These are phyloP conservation scores for Xylaria hypoxylon DNA, from an alignment of 2,329 filamentous ascomycete genomes.

Conservation along the genomic window DNA sequence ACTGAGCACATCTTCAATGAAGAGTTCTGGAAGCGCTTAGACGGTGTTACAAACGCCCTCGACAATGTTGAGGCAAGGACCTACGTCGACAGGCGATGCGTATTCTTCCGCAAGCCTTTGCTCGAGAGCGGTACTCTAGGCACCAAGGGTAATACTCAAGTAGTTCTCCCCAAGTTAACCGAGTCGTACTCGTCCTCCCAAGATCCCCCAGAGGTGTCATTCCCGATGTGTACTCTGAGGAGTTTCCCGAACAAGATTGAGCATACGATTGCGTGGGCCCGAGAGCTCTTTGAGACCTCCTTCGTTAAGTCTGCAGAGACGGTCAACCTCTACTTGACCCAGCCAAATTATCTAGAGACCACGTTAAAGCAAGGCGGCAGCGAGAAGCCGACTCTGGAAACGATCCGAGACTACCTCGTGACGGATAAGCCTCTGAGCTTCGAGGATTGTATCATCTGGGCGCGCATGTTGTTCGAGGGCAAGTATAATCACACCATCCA, in stretches of 20 bases:
- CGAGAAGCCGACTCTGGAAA: slow-evolving; percentile 93
- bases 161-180: slow-evolving; percentile 88
- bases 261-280: slow-evolving; percentile 98
- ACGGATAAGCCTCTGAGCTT: slow-evolving; percentile 92
- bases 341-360: slow-evolving; percentile 88
- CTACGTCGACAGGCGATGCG: slow-evolving; percentile 94
- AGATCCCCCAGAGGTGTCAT: slow-evolving; percentile 97
- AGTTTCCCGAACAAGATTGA: slow-evolving; percentile 99
- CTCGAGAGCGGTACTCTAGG: slow-evolving; percentile 98
- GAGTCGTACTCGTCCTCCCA: slow-evolving; percentile 98
- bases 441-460: slow-evolving; percentile 97
- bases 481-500: slow-evolving; percentile 98
- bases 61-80: slow-evolving; percentile 98
- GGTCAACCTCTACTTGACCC: slow-evolving; percentile 91
- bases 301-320: slow-evolving; percentile 95
- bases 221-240: slow-evolving; percentile 97
- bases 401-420: slow-evolving; percentile 88
- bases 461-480: slow-evolving; percentile 91
- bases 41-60: slow-evolving; percentile 95
- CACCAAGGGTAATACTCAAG: slow-evolving; percentile 98
- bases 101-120: slow-evolving; percentile 97
- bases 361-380: slow-evolving; percentile 93
- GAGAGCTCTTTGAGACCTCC: slow-evolving; percentile 92
- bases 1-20: slow-evolving; percentile 97
- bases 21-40: slow-evolving; percentile 85